These are phyloP conservation scores for Dicorynia guianensis DNA, from an alignment of 306 rosid genomes.

Conservation along the genomic window DNA sequence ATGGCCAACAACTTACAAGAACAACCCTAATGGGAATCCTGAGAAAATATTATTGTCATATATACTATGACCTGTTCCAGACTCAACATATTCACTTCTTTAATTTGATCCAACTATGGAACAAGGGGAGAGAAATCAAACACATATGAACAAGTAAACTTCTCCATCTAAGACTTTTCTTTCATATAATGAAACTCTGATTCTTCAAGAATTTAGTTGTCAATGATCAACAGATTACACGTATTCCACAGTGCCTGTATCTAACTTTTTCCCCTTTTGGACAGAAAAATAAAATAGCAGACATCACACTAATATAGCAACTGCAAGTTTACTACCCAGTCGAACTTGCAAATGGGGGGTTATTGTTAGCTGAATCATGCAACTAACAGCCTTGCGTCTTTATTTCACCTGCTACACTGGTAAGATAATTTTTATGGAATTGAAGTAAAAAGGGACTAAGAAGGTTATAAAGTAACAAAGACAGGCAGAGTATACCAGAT, in stretches of 20 bases:
- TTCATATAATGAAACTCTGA: constrained; percentile 1
- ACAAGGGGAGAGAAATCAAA: constrained; percentile 26
- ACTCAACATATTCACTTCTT: too few species aligned
- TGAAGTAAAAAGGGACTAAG: neutral
- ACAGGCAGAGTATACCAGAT: constrained; percentile 65
- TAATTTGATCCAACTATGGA: constrained; percentile 9
- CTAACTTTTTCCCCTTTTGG: constrained; percentile 6
- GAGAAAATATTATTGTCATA: too few species aligned
- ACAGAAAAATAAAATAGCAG: neutral
- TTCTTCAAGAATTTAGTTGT: neutral
- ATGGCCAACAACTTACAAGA: too few species aligned
- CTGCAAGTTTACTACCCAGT: constrained; percentile 9
- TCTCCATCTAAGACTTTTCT: constrained; percentile 19
- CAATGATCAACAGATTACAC: constrained; percentile 16
- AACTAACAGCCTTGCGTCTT: constrained; percentile 10
- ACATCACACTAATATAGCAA: neutral
- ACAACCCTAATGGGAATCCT: too few species aligned
- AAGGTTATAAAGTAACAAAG: constrained; percentile 22
- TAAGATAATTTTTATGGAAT: neutral
- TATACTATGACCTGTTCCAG: too few species aligned
- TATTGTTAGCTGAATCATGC: constrained; percentile 20
- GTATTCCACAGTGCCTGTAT: neutral
- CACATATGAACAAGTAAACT: constrained; percentile 1
- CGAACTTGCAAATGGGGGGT: neutral
- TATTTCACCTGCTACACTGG: constrained; percentile 15